phyloP scores from a whole-genome alignment of 768 basidiomycete species.

The Auriscalpium orientale region DNA sequence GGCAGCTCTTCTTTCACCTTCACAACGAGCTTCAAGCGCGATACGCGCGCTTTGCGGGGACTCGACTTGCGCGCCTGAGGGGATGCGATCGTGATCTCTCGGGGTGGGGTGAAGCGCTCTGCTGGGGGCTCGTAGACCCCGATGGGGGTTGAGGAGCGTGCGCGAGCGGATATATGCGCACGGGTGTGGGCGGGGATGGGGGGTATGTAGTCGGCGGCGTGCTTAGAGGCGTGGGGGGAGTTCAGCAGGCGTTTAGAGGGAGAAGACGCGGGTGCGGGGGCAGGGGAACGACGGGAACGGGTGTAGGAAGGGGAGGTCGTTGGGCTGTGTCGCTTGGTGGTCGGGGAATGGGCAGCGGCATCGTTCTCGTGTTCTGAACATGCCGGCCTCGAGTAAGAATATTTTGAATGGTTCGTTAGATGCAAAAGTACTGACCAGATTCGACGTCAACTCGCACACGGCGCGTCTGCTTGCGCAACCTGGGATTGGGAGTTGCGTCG shows the following conservation, averaged over 20 bases:
- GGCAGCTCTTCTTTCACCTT: slow-evolving; percentile 55
- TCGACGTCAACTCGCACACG: background rate
- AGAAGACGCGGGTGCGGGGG: slow-evolving; percentile 19
- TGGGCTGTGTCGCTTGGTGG: slow-evolving; percentile 10
- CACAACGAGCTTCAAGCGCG: slow-evolving; percentile 19
- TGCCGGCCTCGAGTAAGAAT: too few species aligned
- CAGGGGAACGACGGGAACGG: slow-evolving; percentile 7
- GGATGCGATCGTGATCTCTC: slow-evolving; percentile 40
- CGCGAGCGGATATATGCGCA: slow-evolving; percentile 16
- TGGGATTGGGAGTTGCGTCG: slow-evolving; percentile 53
- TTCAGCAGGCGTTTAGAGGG: slow-evolving; percentile 21
- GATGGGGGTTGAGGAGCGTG: slow-evolving; percentile 45
- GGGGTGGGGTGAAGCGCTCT: slow-evolving; percentile 67
- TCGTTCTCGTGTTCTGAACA: too few species aligned
- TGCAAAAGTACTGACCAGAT: slow-evolving; percentile 1
- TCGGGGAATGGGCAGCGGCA: background rate
- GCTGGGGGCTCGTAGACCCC: slow-evolving; percentile 58
- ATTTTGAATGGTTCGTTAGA: too few species aligned
- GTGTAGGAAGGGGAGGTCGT: slow-evolving; percentile 21
- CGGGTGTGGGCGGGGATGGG: slow-evolving; percentile 23
- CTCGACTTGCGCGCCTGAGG: slow-evolving; percentile 29
- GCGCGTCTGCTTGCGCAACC: slow-evolving; percentile 42
- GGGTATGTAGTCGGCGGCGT: slow-evolving; percentile 41
- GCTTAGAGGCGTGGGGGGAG: slow-evolving; percentile 42
- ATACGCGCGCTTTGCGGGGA: slow-evolving; percentile 26